A percentile compares a stretch with the other conserved stretches of the same genome.
Conservation (phyloP, 169 alveolate genomes). For the Toxoplasma gondii region DNA sequence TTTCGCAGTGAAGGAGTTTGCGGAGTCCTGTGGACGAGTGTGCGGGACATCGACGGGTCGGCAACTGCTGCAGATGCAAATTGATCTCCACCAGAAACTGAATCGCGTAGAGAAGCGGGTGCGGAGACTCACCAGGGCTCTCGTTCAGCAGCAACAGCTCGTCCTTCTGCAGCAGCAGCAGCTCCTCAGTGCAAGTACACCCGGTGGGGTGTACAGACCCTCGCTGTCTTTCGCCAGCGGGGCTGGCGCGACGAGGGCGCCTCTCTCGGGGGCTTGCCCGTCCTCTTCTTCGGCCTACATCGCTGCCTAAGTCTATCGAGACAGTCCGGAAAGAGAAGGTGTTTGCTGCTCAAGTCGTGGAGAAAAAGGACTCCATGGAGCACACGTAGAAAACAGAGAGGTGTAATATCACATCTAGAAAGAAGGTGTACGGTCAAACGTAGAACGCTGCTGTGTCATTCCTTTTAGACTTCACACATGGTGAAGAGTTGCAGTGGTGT, state of each 20-base stretch:
- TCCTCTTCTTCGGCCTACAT: neutral
- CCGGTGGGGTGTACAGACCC: neutral
- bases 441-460: too few species aligned
- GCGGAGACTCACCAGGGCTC: neutral
- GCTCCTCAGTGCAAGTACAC: neutral
- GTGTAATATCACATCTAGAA: too few species aligned
- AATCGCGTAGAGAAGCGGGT: conserved; percentile 26
- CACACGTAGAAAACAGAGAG: too few species aligned
- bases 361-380: too few species aligned
- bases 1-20: conserved; percentile 61
- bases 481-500: too few species aligned
- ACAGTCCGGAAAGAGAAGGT: too few species aligned
- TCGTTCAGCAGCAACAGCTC: neutral
- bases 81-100: conserved; percentile 56
- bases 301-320: too few species aligned
- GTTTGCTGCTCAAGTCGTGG: too few species aligned
- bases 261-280: neutral
- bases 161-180: conserved; percentile 7
- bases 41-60: conserved; percentile 61
- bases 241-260: neutral
- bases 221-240: neutral
- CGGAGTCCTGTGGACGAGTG: conserved; percentile 59
- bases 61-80: conserved; percentile 63
- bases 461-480: too few species aligned
- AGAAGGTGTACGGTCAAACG: too few species aligned